These are phyloP conservation scores for Asclepias syriaca DNA, from an alignment of 257 asterid species.

Conservation along the genomic window DNA sequence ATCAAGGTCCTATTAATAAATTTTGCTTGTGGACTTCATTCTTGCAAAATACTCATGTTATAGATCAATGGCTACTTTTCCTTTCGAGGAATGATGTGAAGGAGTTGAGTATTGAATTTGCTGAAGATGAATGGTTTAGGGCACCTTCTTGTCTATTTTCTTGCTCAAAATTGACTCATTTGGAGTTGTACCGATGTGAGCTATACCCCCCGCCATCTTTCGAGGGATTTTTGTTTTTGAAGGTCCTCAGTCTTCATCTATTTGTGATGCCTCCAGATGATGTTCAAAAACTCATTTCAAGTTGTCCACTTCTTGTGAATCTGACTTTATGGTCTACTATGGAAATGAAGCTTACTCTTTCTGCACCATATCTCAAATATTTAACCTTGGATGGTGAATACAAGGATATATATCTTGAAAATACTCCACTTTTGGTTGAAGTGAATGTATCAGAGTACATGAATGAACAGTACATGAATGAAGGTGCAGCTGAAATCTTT, in stretches of 20 bases:
- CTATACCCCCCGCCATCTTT: constrained; percentile 60
- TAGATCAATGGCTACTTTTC: constrained; percentile 89
- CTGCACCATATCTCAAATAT: constrained; percentile 78
- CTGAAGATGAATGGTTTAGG: constrained; percentile 75
- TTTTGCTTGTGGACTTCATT: constrained; percentile 48
- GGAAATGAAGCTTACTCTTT: constrained; percentile 57
- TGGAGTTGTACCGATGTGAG: constrained; percentile 77
- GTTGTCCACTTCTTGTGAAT: constrained; percentile 81
- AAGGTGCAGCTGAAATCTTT: constrained; percentile 63
- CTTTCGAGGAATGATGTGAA: constrained; percentile 64
- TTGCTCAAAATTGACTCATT: constrained; percentile 49
- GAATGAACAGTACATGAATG: constrained; percentile 86
- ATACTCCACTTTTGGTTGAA: constrained; percentile 55
- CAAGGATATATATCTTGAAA: constrained; percentile 64
- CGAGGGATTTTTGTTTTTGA: constrained; percentile 62
- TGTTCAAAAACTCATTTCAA: constrained; percentile 68
- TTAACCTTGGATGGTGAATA: constrained; percentile 87
- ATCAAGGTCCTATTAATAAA: constrained; percentile 81
- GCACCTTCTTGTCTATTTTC: constrained; percentile 69
- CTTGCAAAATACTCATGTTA: constrained; percentile 45
- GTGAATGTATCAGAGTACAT: constrained; percentile 69
- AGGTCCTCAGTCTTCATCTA: constrained; percentile 65
- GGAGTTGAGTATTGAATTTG: constrained; percentile 68
- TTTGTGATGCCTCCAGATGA: constrained; percentile 56
- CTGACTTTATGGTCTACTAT: constrained; percentile 63